Conservation (phyloP, 2,329 filamentous ascomycete genomes). For the Colletotrichum orchidophilum region DNA sequence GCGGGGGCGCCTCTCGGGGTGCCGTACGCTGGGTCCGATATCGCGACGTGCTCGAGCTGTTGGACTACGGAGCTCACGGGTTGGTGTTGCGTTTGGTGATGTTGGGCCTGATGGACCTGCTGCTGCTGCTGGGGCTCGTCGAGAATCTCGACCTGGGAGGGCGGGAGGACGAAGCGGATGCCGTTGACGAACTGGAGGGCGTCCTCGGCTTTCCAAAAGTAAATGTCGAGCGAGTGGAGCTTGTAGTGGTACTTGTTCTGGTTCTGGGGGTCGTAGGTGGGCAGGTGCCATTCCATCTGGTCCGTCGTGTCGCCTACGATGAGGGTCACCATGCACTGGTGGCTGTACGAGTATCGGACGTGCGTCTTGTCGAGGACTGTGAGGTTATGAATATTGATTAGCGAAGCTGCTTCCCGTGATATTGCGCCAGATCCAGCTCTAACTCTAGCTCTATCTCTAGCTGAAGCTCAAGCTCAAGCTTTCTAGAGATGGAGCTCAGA, state of each 20-base stretch:
- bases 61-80: conserved; percentile 76
- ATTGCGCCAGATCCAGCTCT: not conserved
- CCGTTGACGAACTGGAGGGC: conserved; percentile 76
- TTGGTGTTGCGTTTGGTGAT: conserved; percentile 38
- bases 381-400: not conserved
- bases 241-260: conserved; percentile 83
- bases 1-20: conserved; percentile 34
- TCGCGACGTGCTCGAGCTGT: conserved; percentile 75
- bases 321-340: conserved; percentile 76
- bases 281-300: conserved; percentile 77
- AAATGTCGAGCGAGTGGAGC: conserved; percentile 79
- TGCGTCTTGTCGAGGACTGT: conserved; percentile 72
- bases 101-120: conserved; percentile 36
- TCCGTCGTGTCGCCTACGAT: conserved; percentile 64
- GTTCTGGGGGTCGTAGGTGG: conserved; percentile 76
- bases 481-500: not conserved
- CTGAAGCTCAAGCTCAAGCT: too few relatives aligned
- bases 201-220: conserved; percentile 81
- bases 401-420: too few relatives aligned
- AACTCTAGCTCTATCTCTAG: not conserved
- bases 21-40: conserved; percentile 65
- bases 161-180: conserved; percentile 71
- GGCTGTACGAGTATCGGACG: conserved; percentile 77
- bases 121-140: conserved; percentile 67
- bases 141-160: conserved; percentile 67